A percentile compares a stretch with the other conserved stretches of the same genome.
Conservation (phyloP, 805 yeast genomes). For the Nakazawaea sp. region DNA sequence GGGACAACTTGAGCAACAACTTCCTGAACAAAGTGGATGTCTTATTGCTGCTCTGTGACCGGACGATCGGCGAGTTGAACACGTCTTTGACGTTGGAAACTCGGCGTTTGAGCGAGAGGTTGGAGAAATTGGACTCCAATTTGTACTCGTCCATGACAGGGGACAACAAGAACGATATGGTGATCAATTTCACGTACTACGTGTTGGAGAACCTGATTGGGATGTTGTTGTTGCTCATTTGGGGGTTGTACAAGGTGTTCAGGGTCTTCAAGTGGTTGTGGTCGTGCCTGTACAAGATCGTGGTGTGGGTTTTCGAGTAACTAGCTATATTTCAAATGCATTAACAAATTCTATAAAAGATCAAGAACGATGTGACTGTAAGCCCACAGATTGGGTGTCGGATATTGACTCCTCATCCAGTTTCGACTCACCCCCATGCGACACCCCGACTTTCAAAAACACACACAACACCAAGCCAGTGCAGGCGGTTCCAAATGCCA, state of each 20-base stretch:
- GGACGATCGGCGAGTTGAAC: constrained; percentile 67
- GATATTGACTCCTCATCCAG: background rate
- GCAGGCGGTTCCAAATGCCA: constrained; percentile 29
- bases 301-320: constrained; percentile 1
- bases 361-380: background rate
- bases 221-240: constrained; percentile 40
- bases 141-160: constrained; percentile 14
- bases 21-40: constrained; percentile 45
- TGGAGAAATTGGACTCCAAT: constrained; percentile 32
- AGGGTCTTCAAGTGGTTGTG: background rate
- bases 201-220: constrained; percentile 47
- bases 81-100: constrained; percentile 62
- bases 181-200: constrained; percentile 33
- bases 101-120: constrained; percentile 42
- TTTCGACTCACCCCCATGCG: background rate
- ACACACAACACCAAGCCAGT: constrained; percentile 22
- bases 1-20: constrained; percentile 5
- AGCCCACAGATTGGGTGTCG: too few species aligned
- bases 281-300: background rate
- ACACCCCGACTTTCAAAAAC: constrained; percentile 28
- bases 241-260: constrained; percentile 31
- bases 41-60: constrained; percentile 53
- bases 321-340: background rate
- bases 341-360: background rate
- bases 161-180: constrained; percentile 24